These are phyloP conservation scores for Nigrospora oryzae DNA, from an alignment of 2,329 filamentous ascomycete genomes.

Conservation along the genomic window DNA sequence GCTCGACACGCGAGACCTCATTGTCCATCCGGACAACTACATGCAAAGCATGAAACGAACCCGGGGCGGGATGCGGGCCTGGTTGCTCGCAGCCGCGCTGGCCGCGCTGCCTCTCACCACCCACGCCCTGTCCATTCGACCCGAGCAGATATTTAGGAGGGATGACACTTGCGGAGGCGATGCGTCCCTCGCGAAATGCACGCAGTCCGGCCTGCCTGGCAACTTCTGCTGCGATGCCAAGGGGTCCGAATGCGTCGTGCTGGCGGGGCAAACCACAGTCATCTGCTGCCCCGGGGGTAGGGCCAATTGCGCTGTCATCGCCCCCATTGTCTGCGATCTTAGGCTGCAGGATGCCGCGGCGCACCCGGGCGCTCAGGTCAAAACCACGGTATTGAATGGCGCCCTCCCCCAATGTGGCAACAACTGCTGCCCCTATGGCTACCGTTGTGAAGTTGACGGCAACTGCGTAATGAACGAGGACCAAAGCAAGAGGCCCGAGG, in stretches of 20 bases:
- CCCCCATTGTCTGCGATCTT: conserved; percentile 57
- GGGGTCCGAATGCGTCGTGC: conserved; percentile 44
- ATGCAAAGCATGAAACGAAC: conserved; percentile 17
- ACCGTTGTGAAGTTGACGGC: conserved; percentile 44
- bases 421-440: conserved; percentile 68
- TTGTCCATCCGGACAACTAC: background rate
- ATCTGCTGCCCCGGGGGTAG: conserved; percentile 58
- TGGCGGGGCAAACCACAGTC: conserved; percentile 58
- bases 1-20: too few species aligned
- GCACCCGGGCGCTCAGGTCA: conserved; percentile 51
- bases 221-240: conserved; percentile 57
- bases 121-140: conserved; percentile 25
- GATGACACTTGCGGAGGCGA: conserved; percentile 42
- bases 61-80: conserved; percentile 22
- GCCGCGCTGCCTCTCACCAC: conserved; percentile 10
- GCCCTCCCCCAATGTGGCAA: conserved; percentile 48
- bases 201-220: conserved; percentile 41
- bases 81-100: conserved; percentile 25
- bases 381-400: conserved; percentile 54
- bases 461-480: conserved; percentile 45
- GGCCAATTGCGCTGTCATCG: conserved; percentile 48
- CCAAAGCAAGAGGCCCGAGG: conserved; percentile 28
- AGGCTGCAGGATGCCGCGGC: conserved; percentile 48
- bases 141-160: conserved; percentile 30
- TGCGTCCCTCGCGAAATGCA: conserved; percentile 40